A percentile compares a stretch with the other conserved stretches of the same genome.
Evolutionary conservation across 805 yeast genomes (phyloP).

Genomic region (Metschnikowia sp.): DNA sequence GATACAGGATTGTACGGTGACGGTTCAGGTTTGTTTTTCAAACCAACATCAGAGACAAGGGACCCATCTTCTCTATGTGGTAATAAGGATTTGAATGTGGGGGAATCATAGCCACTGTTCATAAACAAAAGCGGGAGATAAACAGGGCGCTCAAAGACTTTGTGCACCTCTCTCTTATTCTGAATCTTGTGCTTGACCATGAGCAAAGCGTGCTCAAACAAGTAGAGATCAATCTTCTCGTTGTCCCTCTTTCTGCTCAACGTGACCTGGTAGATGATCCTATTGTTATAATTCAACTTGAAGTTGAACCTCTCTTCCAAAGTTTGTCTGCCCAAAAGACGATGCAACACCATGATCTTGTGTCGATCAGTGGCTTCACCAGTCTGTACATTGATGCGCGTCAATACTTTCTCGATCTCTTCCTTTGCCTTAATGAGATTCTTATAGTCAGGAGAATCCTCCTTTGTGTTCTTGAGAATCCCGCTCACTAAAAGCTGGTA

Average conservation of each 20-base stretch:
- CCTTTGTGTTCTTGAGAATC: constrained; percentile 75
- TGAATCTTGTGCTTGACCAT: constrained; percentile 83
- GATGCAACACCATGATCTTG: constrained; percentile 71
- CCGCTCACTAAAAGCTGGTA: constrained; percentile 83
- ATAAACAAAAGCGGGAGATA: constrained; percentile 74
- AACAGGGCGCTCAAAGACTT: constrained; percentile 86
- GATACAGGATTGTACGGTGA: constrained; percentile 26
- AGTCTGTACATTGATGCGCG: constrained; percentile 76
- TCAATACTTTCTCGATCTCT: constrained; percentile 70
- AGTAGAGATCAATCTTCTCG: constrained; percentile 78
- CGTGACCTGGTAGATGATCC: constrained; percentile 77
- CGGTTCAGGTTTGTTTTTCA: constrained; percentile 26
- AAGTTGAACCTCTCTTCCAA: constrained; percentile 83
- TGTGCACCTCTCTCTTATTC: constrained; percentile 85
- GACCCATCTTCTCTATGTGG: constrained; percentile 34
- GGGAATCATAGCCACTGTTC: constrained; percentile 76
- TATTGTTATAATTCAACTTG: constrained; percentile 75
- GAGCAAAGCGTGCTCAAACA: constrained; percentile 83
- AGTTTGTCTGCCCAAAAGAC: constrained; percentile 61
- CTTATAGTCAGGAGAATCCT: constrained; percentile 69
- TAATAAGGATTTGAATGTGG: constrained; percentile 49
- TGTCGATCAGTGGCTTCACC: constrained; percentile 94
- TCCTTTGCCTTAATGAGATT: constrained; percentile 71
- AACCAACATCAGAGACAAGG: constrained; percentile 32
- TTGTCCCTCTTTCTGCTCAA: constrained; percentile 67